Base-by-base conservation (phyloP, 2,329 filamentous ascomycete genomes). In the Keithomyces neogunnii region DNA sequence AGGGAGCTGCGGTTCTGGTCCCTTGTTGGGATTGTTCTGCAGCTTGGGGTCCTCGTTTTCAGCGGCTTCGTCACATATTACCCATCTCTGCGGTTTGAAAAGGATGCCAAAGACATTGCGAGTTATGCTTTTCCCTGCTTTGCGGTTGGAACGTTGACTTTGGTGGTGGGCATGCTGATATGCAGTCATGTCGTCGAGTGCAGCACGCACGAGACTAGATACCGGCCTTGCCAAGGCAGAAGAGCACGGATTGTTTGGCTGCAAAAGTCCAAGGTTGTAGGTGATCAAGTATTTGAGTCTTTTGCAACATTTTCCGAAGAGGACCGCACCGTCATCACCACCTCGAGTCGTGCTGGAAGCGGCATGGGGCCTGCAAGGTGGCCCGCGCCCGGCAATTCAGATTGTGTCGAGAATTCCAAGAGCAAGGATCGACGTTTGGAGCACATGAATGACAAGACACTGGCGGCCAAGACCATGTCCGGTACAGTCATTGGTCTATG, bases 161-260 rank as follows among this genome's bases (percentile, higher is more conserved):
- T 70, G 10, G 55, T 61, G 0, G 1, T 52, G 1, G 65, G 66
- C 0, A 56, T 69, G 39, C 38, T 65, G 0, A 38, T 67, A 1
- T 70, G 66, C 48, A 58, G 59, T 0, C 58, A 61, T 44, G 61
- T 69, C 2, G 61, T 70, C 3, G 62, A 69, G 28, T 49, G 45
- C 7, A 65, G 63, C 42, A 67, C 66, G 0, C 29, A 30, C 2
- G 63, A 69, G 53, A 52, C 42, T 0, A 48, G 29, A 3, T 64
- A 60, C 19, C 33, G 36, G 13, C 49, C 53, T 11, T 4, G 0
- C 13, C 7, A 2, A 2, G 55, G 43, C 3, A 49, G 32, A 31
- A 40, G 47, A 28, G 49, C 52, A 30, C 46, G 51, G 19, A 6
- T 65, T 3, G 42, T 64, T 3, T 69, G 64, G 65, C 45, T 69